Evolutionary conservation across 352 stramenopile genomes (phyloP).

Genomic region (Peronospora tabacina): DNA sequence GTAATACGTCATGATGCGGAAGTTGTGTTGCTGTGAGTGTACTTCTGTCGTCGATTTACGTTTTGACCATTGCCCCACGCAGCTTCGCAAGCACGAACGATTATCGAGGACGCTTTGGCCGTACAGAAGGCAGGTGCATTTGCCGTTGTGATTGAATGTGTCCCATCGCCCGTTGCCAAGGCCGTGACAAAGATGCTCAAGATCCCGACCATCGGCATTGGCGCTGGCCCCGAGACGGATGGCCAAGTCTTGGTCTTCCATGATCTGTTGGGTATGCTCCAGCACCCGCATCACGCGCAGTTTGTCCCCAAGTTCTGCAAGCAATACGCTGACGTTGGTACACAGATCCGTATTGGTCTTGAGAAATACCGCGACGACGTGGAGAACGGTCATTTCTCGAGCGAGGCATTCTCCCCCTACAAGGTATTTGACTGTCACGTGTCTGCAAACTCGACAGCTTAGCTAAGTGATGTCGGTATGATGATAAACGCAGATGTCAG

Average conservation of each 20-base stretch:
- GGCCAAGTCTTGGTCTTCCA: slow-evolving; percentile 98
- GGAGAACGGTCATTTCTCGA: slow-evolving; percentile 91
- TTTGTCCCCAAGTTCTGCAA: slow-evolving; percentile 98
- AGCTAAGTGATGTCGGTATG: slow-evolving; percentile 1
- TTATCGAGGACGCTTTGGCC: slow-evolving; percentile 95
- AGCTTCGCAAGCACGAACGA: slow-evolving; percentile 70
- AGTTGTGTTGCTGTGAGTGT: background rate
- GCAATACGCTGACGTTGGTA: slow-evolving; percentile 93
- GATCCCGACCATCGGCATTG: slow-evolving; percentile 98
- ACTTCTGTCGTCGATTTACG: background rate
- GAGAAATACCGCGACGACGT: slow-evolving; percentile 95
- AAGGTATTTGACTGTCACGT: slow-evolving; percentile 40
- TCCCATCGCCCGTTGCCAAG: slow-evolving; percentile 84
- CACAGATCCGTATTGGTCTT: slow-evolving; percentile 90
- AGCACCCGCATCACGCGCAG: slow-evolving; percentile 95
- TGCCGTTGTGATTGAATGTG: slow-evolving; percentile 85
- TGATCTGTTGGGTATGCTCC: slow-evolving; percentile 96
- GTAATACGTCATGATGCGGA: slow-evolving; percentile 23
- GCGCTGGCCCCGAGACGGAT: slow-evolving; percentile 88
- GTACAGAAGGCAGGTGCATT: slow-evolving; percentile 95
- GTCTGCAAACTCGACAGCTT: background rate
- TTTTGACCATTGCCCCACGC: background rate
- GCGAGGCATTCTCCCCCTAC: slow-evolving; percentile 92
- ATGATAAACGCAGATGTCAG: slow-evolving; percentile 49
- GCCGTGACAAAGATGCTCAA: slow-evolving; percentile 92